phyloP scores from a whole-genome alignment of 352 stramenopile genomes.

The Labyrinthula sp. region DNA sequence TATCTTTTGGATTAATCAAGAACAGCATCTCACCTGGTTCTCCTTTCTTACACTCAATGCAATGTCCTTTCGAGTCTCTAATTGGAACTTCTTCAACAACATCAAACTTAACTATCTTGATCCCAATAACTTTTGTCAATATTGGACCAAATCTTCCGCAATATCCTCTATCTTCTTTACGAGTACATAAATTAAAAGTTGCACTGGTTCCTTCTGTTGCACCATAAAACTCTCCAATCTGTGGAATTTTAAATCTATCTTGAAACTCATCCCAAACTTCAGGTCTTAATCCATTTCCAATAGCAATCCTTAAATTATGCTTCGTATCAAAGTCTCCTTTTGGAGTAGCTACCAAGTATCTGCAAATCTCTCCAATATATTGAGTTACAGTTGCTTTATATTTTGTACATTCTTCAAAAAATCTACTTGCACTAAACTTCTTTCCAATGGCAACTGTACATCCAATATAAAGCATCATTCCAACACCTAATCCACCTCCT shows the following conservation, averaged over 20 bases:
- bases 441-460: conserved; percentile 48
- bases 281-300: conserved; percentile 63
- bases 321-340: background rate
- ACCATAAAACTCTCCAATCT: conserved; percentile 68
- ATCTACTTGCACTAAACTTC: conserved; percentile 48
- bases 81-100: conserved; percentile 48
- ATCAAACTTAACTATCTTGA: conserved; percentile 51
- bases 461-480: conserved; percentile 48
- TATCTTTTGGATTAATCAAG: conserved; percentile 47
- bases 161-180: conserved; percentile 39
- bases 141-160: conserved; percentile 46
- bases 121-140: conserved; percentile 39
- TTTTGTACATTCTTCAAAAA: conserved; percentile 49
- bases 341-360: conserved; percentile 43
- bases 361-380: conserved; percentile 67
- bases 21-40: conserved; percentile 36
- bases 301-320: conserved; percentile 41
- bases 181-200: conserved; percentile 50
- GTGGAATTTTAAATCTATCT: conserved; percentile 51
- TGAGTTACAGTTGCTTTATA: conserved; percentile 52
- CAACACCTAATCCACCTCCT: conserved; percentile 47
- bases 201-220: conserved; percentile 59
- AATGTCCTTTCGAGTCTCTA: conserved; percentile 40
- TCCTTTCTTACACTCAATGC: conserved; percentile 23
- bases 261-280: conserved; percentile 64